phyloP scores from a whole-genome alignment of 1,139 yeast genomes.

The Nakaseomyces delphensis region DNA sequence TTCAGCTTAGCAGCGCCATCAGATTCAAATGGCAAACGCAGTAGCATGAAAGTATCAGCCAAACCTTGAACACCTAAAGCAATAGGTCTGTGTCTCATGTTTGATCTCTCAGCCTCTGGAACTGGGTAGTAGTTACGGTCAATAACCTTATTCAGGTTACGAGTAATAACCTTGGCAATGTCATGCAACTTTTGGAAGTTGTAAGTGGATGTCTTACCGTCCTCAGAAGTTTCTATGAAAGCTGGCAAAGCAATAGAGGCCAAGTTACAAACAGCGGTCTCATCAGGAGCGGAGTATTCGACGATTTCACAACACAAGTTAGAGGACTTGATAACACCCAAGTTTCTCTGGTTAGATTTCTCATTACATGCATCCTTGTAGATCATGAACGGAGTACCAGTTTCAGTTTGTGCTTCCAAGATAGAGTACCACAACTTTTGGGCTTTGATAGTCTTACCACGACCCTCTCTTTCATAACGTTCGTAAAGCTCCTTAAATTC shows the following conservation, averaged over 20 bases:
- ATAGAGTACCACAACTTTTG: constrained; percentile 83
- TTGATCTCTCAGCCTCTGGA: constrained; percentile 56
- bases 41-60: constrained; percentile 69
- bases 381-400: constrained; percentile 88
- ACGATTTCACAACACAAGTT: constrained; percentile 87
- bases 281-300: constrained; percentile 78
- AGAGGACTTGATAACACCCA: constrained; percentile 81
- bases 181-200: constrained; percentile 64
- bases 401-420: constrained; percentile 82
- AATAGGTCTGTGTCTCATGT: constrained; percentile 71
- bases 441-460: constrained; percentile 47
- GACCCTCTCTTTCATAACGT: constrained; percentile 45
- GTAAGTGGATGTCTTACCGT: constrained; percentile 40
- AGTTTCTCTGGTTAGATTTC: constrained; percentile 76
- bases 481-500: constrained; percentile 65
- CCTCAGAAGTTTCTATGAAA: constrained; percentile 41
- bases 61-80: constrained; percentile 89
- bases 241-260: constrained; percentile 81
- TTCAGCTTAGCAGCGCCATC: constrained; percentile 63
- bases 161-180: constrained; percentile 63
- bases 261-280: constrained; percentile 83
- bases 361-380: constrained; percentile 81
- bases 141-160: constrained; percentile 66
- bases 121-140: constrained; percentile 76
- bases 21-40: constrained; percentile 73